phyloP scores from a whole-genome alignment of 305 asterid species.

The Fraxinus platypoda region DNA sequence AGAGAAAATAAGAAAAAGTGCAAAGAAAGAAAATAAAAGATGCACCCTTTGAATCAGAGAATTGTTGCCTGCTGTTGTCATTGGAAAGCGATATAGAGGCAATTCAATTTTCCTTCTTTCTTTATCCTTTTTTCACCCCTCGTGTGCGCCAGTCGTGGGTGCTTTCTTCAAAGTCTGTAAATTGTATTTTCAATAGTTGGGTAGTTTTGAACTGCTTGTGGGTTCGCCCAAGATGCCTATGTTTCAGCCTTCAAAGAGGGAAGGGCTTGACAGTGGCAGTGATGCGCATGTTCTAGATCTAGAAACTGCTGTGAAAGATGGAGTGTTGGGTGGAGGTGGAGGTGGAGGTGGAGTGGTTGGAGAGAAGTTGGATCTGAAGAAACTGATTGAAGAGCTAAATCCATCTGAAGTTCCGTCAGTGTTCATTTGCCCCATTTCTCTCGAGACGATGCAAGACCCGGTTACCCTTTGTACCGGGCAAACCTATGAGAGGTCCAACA shows the following conservation, averaged over 20 bases:
- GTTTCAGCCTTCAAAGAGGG: slow-evolving; percentile 44
- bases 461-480: slow-evolving; percentile 71
- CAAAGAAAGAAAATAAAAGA: slow-evolving; percentile 25
- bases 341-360: slow-evolving; percentile 33
- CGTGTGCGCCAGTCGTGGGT: slow-evolving; percentile 25
- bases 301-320: slow-evolving; percentile 48
- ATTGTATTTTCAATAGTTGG: slow-evolving; percentile 5
- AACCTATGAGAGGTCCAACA: slow-evolving; percentile 60
- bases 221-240: slow-evolving; percentile 50
- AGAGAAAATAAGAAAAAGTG: slow-evolving; percentile 48
- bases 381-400: slow-evolving; percentile 54
- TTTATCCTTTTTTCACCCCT: slow-evolving; percentile 30
- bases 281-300: slow-evolving; percentile 51
- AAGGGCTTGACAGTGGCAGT: slow-evolving; percentile 42
- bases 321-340: slow-evolving; percentile 45
- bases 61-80: slow-evolving; percentile 46
- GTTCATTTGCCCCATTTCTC: slow-evolving; percentile 62
- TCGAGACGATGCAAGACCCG: slow-evolving; percentile 69
- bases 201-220: neutral
- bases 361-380: slow-evolving; percentile 56
- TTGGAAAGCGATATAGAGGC: slow-evolving; percentile 39
- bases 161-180: slow-evolving; percentile 32
- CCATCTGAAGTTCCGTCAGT: slow-evolving; percentile 47
- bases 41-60: slow-evolving; percentile 29
- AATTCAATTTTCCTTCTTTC: slow-evolving; percentile 23